Conservation (phyloP, 1,284 basidiomycete genomes). For the Puccinia novopanici region DNA sequence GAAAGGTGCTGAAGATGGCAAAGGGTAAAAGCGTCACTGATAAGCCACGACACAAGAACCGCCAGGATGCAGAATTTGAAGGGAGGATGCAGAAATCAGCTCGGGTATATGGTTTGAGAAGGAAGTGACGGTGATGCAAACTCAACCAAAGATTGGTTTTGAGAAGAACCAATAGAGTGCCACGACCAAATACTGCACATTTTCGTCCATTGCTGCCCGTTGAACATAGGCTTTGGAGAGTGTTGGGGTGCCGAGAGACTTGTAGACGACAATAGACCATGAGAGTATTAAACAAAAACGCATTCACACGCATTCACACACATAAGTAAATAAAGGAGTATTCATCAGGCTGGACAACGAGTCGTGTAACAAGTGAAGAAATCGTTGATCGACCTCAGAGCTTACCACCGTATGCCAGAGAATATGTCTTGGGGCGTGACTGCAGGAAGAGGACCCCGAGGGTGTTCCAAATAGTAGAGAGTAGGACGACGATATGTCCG, state of each 20-base stretch:
- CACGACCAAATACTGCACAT: slow-evolving; percentile 59
- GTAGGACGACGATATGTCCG: slow-evolving; percentile 58
- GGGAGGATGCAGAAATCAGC: not conserved
- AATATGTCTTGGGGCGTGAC: slow-evolving; percentile 52
- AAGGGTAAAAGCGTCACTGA: slow-evolving; percentile 58
- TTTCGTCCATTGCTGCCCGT: slow-evolving; percentile 59
- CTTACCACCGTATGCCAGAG: slow-evolving; percentile 36
- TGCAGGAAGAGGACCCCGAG: slow-evolving; percentile 54
- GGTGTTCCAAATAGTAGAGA: slow-evolving; percentile 58
- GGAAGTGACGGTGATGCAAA: not conserved
- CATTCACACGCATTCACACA: not conserved
- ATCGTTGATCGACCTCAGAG: not conserved
- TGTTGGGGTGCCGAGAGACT: slow-evolving; percentile 56
- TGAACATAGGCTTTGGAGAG: slow-evolving; percentile 58
- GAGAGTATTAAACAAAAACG: slow-evolving; percentile 54
- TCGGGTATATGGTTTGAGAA: not conserved
- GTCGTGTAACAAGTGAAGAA: not conserved
- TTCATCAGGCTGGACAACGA: not conserved
- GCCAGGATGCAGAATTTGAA: not conserved
- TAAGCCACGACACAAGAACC: not conserved
- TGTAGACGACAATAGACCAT: slow-evolving; percentile 60
- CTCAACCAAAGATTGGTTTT: slow-evolving; percentile 58
- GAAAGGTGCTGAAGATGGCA: slow-evolving; percentile 59
- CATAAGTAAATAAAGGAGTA: not conserved
- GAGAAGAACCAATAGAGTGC: slow-evolving; percentile 59